Evolutionary conservation across 2,329 filamentous ascomycete genomes (phyloP).

Genomic region (Colletotrichum sp.): DNA sequence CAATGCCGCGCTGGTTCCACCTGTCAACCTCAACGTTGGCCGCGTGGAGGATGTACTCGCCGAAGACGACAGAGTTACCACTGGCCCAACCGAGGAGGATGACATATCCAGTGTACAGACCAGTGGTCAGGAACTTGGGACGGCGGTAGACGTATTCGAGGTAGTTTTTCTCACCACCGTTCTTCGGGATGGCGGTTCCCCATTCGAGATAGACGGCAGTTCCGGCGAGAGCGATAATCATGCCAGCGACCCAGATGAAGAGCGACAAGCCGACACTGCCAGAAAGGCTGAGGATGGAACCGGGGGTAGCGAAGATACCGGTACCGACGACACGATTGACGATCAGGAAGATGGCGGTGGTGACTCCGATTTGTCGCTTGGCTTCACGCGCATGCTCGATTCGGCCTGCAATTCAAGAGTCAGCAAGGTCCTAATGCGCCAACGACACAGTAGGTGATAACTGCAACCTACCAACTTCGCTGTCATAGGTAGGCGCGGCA

Average conservation of each 20-base stretch:
- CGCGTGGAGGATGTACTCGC: conserved; percentile 72
- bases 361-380: conserved; percentile 60
- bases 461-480: too few species aligned
- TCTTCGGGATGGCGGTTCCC: conserved; percentile 67
- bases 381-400: conserved; percentile 47
- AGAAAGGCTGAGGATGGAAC: conserved; percentile 58
- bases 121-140: conserved; percentile 66
- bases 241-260: conserved; percentile 67
- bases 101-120: conserved; percentile 65
- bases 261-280: conserved; percentile 68
- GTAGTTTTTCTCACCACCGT: conserved; percentile 72
- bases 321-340: conserved; percentile 72
- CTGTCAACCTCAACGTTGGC: conserved; percentile 65
- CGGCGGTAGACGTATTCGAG: conserved; percentile 68
- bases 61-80: conserved; percentile 72
- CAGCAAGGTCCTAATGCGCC: too few species aligned
- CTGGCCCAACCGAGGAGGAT: conserved; percentile 70
- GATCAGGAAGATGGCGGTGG: conserved; percentile 63
- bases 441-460: too few species aligned
- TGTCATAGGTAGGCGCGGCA: conserved; percentile 6
- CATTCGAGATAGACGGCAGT: conserved; percentile 71
- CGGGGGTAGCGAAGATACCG: conserved; percentile 70
- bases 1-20: conserved; percentile 72
- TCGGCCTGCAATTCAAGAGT: conserved; percentile 23
- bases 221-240: conserved; percentile 65